These are phyloP conservation scores for Oryza coarctata DNA, from an alignment of 176 grass and related monocot genomes.

Conservation along the genomic window DNA sequence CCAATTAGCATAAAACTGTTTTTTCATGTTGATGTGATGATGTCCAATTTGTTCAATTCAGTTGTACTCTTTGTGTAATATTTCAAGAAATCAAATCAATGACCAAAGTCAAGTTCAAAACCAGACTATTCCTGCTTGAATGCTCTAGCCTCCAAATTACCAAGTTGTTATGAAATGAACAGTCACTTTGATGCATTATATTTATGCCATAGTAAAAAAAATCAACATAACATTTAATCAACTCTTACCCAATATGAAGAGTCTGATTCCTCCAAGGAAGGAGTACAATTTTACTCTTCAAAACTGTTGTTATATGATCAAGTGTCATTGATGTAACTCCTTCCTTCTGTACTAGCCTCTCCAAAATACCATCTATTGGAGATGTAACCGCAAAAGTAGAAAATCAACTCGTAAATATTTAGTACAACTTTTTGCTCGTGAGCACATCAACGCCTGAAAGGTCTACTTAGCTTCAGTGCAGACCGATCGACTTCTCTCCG, in stretches of 20 bases:
- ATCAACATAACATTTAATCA: constrained; percentile 7
- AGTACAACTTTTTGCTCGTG: too few relatives aligned
- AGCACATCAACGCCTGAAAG: too few relatives aligned
- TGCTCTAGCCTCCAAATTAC: not conserved
- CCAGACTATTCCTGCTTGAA: not conserved
- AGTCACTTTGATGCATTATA: not conserved
- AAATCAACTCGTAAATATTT: not conserved
- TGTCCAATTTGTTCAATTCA: not conserved
- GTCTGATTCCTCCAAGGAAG: constrained; percentile 43
- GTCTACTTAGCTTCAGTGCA: too few relatives aligned
- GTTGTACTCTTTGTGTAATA: not conserved
- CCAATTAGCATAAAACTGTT: not conserved
- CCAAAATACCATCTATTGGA: constrained; percentile 67
- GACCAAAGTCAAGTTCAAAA: constrained; percentile 1
- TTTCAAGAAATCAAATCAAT: not conserved
- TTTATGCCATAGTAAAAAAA: constrained; percentile 15
- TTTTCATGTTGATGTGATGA: not conserved
- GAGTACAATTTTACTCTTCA: constrained; percentile 56
- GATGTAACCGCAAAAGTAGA: constrained; percentile 54
- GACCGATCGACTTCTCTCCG: too few relatives aligned
- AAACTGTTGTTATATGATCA: constrained; percentile 65
- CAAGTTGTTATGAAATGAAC: constrained; percentile 7
- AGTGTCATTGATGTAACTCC: constrained; percentile 72
- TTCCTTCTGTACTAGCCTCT: constrained; percentile 68
- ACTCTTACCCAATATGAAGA: constrained; percentile 59